Conservation (phyloP, 2,329 filamentous ascomycete genomes). For the Onygenales sp. region DNA sequence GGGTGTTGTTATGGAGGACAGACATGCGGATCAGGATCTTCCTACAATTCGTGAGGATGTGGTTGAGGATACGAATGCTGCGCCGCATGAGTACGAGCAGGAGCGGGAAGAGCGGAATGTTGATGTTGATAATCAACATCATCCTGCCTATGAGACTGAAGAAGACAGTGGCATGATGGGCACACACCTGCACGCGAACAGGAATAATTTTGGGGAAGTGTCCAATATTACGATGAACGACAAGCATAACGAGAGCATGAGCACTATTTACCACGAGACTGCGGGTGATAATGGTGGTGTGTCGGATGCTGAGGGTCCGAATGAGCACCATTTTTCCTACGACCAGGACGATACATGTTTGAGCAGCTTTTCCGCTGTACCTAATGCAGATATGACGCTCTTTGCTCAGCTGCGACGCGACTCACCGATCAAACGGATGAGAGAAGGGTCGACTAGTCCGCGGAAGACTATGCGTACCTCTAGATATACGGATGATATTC, state of each 20-base stretch:
- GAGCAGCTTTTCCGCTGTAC: slow-evolving; percentile 81
- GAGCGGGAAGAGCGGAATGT: too few species aligned
- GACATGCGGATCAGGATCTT: not conserved
- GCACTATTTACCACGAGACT: slow-evolving; percentile 27
- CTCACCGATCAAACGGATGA: slow-evolving; percentile 45
- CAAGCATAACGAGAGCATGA: slow-evolving; percentile 33
- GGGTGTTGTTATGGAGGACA: not conserved
- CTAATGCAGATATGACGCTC: slow-evolving; percentile 65
- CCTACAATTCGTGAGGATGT: not conserved
- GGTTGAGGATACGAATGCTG: not conserved
- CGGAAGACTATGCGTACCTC: slow-evolving; percentile 22
- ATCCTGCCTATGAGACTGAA: not conserved
- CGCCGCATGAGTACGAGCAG: not conserved
- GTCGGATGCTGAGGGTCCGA: slow-evolving; percentile 14
- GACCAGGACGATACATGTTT: slow-evolving; percentile 44
- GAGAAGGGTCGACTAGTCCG: slow-evolving; percentile 35
- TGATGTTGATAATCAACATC: not conserved
- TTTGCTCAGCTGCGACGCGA: slow-evolving; percentile 62
- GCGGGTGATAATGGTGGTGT: slow-evolving; percentile 14
- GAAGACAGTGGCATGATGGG: not conserved
- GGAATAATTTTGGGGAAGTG: slow-evolving; percentile 13
- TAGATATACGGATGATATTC: slow-evolving; percentile 13
- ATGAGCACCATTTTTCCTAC: slow-evolving; percentile 6
- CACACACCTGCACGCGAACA: not conserved
- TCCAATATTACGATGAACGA: slow-evolving; percentile 30